These are phyloP conservation scores for Cetradonia linearis DNA, from an alignment of 495 filamentous ascomycete species.

Conservation along the genomic window DNA sequence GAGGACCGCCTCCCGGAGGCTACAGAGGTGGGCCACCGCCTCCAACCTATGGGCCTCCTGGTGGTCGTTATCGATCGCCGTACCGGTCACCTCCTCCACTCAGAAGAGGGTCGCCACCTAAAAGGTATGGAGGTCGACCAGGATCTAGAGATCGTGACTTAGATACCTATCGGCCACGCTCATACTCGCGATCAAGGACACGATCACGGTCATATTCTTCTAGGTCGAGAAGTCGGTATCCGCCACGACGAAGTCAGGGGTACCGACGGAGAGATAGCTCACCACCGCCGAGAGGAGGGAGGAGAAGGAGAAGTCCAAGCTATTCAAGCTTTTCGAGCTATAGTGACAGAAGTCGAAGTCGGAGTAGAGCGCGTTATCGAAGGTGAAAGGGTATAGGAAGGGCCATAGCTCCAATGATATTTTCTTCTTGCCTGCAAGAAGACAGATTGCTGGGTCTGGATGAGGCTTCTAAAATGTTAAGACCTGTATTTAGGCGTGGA, in stretches of 20 bases:
- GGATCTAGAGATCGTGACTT: constrained; percentile 32
- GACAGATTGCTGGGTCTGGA: background rate
- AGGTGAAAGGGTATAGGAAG: constrained; percentile 16
- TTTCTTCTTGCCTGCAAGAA: background rate
- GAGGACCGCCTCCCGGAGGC: constrained; percentile 26
- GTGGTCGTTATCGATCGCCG: constrained; percentile 11
- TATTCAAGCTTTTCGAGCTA: constrained; percentile 45
- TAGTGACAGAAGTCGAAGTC: constrained; percentile 38
- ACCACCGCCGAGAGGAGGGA: constrained; percentile 29
- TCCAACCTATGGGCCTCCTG: constrained; percentile 15
- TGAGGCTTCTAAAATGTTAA: background rate
- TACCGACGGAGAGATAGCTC: constrained; percentile 29
- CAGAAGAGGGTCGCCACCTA: constrained; percentile 30
- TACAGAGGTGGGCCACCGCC: constrained; percentile 25
- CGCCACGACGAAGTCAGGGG: constrained; percentile 27
- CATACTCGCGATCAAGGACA: constrained; percentile 37
- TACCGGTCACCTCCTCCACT: constrained; percentile 27
- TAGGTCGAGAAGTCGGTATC: constrained; percentile 23
- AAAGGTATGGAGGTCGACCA: constrained; percentile 32
- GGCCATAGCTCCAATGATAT: background rate
- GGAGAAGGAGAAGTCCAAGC: constrained; percentile 43
- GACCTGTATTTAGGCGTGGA: background rate
- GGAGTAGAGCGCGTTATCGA: constrained; percentile 33
- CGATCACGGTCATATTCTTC: constrained; percentile 25
- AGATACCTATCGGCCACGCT: constrained; percentile 41